Evolutionary conservation across 2,329 filamentous ascomycete genomes (phyloP).

Genomic region (Pseudogymnoascus verrucosus): DNA sequence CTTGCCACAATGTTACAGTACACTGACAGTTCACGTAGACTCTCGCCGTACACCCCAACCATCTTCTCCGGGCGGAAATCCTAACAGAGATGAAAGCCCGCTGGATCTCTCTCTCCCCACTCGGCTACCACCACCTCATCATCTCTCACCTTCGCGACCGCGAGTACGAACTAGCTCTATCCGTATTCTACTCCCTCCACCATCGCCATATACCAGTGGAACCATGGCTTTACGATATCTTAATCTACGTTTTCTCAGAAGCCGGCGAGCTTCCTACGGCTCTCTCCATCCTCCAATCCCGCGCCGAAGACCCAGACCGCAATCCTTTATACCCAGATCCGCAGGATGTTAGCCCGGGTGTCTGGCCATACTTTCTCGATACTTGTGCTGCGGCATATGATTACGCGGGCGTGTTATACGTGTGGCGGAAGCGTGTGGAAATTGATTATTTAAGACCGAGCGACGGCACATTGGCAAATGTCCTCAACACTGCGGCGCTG

Average conservation of each 20-base stretch:
- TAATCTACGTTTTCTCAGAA: constrained; percentile 65
- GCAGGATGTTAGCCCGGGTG: constrained; percentile 38
- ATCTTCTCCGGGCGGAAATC: constrained; percentile 63
- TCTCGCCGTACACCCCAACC: constrained; percentile 78
- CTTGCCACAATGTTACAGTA: constrained; percentile 4
- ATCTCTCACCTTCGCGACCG: constrained; percentile 71
- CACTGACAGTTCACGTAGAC: constrained; percentile 36
- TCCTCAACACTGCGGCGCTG: constrained; percentile 64
- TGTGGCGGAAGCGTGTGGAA: constrained; percentile 64
- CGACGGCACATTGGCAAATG: constrained; percentile 56
- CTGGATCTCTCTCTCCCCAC: constrained; percentile 58
- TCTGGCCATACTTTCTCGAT: constrained; percentile 71
- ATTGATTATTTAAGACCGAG: constrained; percentile 52
- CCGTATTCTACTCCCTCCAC: constrained; percentile 60
- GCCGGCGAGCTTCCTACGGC: constrained; percentile 71
- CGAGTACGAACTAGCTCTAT: constrained; percentile 73
- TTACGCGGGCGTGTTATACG: constrained; percentile 55
- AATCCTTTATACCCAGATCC: constrained; percentile 29
- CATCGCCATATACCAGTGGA: constrained; percentile 47
- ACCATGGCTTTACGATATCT: constrained; percentile 70
- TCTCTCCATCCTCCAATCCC: constrained; percentile 55
- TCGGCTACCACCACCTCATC: constrained; percentile 59
- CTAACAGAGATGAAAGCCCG: constrained; percentile 64
- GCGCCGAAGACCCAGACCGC: constrained; percentile 37
- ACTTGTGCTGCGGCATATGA: constrained; percentile 51